phyloP scores from a whole-genome alignment of 495 filamentous ascomycete species.

The Glonium stellatum region DNA sequence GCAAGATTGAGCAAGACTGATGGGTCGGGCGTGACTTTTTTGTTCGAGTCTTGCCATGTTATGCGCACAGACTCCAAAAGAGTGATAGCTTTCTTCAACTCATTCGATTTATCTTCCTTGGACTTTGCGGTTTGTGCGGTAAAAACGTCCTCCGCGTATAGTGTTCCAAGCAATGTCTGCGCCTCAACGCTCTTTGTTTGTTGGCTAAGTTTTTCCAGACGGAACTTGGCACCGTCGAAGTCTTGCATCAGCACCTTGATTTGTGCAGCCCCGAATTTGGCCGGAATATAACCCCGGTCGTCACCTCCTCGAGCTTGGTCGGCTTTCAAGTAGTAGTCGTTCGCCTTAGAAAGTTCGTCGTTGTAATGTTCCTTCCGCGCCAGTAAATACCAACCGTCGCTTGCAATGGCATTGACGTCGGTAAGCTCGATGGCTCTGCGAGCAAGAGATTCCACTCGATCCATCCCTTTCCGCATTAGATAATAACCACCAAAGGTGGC shows the following conservation, averaged over 20 bases:
- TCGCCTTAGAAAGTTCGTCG: slow-evolving; percentile 59
- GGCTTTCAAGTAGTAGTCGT: slow-evolving; percentile 76
- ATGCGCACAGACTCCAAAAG: slow-evolving; percentile 77
- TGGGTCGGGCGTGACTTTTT: slow-evolving; percentile 68
- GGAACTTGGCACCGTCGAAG: slow-evolving; percentile 83
- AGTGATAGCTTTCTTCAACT: slow-evolving; percentile 73
- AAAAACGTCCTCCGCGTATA: slow-evolving; percentile 93
- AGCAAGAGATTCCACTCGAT: slow-evolving; percentile 75
- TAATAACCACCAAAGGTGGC: slow-evolving; percentile 85
- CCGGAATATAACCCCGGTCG: slow-evolving; percentile 81
- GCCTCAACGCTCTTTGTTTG: slow-evolving; percentile 80
- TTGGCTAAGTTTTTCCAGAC: slow-evolving; percentile 86
- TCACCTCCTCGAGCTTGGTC: slow-evolving; percentile 82
- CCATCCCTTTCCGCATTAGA: slow-evolving; percentile 64
- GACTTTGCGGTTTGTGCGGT: slow-evolving; percentile 58
- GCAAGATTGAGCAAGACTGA: slow-evolving; percentile 89
- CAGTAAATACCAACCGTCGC: slow-evolving; percentile 92
- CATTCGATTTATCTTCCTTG: slow-evolving; percentile 80
- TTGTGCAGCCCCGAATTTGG: slow-evolving; percentile 88
- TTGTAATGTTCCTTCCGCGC: slow-evolving; percentile 79
- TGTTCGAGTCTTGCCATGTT: slow-evolving; percentile 86
- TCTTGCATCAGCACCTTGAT: slow-evolving; percentile 77
- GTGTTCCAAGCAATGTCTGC: slow-evolving; percentile 78
- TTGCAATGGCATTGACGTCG: slow-evolving; percentile 90
- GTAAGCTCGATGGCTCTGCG: slow-evolving; percentile 91